Conservation (phyloP, 345 rosid genomes). For the Citrus sinensis region DVS_A1.0 CM039169.1:32621001-32621500, state of each 20-base stretch:
- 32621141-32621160: background rate
- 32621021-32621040: too few relatives aligned
- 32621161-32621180: too few relatives aligned
- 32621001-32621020: too few relatives aligned
- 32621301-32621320: background rate
- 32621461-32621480: conserved; percentile 57
- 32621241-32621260: background rate
- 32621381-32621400: background rate
- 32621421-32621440: conserved; percentile 59
- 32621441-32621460: conserved; percentile 74
- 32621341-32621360: background rate
- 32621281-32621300: background rate
- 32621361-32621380: background rate
- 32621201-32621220: too few relatives aligned
- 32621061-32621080: background rate
- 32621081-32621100: background rate
- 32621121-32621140: background rate
- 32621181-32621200: too few relatives aligned
- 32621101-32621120: background rate
- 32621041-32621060: too few relatives aligned
- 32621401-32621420: conserved; percentile 41
- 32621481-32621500: conserved; percentile 71
- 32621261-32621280: background rate
- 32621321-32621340: background rate
- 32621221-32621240: too few relatives aligned